Base-by-base conservation (phyloP, 306 rosid species). In the Vigna angularis region DNA sequence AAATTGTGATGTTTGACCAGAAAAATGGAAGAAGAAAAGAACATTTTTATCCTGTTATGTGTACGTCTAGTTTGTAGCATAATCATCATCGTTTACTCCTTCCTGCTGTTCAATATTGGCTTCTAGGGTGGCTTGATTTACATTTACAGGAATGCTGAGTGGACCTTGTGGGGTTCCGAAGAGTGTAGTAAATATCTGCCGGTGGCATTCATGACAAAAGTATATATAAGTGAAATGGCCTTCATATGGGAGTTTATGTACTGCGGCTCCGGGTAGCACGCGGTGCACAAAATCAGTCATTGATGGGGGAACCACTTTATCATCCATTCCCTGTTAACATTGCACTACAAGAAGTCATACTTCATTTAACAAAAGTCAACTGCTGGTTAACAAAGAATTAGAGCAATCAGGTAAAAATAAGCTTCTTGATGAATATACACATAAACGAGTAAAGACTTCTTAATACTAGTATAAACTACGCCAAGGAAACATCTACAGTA, bases 201-300 rank as follows among this genome's bases (percentile, higher is more conserved):
- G 84, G 75, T 95, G 98, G 89, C 98, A 95, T 88, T 95, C 98
- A 15, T 91, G 91, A 78, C 98, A 95, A 36, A 95, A 95, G 89
- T 87, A 92, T 59, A 92, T 66, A 10, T 95, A 95, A 7, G 98
- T 95, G 79, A 89, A 95, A 80, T 95, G 98, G 47, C 98, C 98
- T 86, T 95, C 98, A 47, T 92, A 95, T 56, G 98, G 98, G 47
- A 95, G 98, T 86, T 91, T 95, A 83, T 92, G 98, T 20, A 95
- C 98, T 0, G 97, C 98, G 55, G 88, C 97, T 86, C 98, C 98
- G 3, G 98, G 97, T 53, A 95, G 85, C 5, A 95, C 72, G 32
- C 97, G 92, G 79, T 95, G 98, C 85, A 92, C 98, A n/a, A 88
- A 95, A 84, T 95, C 98, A 5, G 98, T 95, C 93, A 93, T 87